Evolutionary conservation across 257 asterid species (phyloP).

Genomic region (Penstemon eatonii): DNA sequence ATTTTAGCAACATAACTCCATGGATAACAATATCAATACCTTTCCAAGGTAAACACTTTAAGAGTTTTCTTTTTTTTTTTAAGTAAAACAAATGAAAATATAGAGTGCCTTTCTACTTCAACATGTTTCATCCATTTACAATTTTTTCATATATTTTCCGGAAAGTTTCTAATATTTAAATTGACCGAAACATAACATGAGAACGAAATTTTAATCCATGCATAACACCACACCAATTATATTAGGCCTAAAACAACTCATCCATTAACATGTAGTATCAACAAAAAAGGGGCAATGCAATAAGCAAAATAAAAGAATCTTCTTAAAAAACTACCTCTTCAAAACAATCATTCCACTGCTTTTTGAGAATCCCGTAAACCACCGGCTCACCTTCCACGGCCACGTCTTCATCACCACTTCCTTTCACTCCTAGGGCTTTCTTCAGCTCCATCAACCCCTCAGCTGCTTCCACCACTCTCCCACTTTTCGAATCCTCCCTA

Average conservation of each 20-base stretch:
- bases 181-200: too few relatives aligned
- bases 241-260: background rate
- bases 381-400: conserved; percentile 52
- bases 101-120: too few relatives aligned
- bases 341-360: conserved; percentile 72
- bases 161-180: too few relatives aligned
- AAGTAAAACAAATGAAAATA: too few relatives aligned
- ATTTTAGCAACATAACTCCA: too few relatives aligned
- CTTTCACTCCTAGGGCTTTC: conserved; percentile 54
- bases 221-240: too few relatives aligned
- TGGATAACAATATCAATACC: too few relatives aligned
- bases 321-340: conserved; percentile 56
- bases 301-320: background rate
- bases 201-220: too few relatives aligned
- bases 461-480: conserved; percentile 72
- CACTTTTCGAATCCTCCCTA: conserved; percentile 47
- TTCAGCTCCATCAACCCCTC: conserved; percentile 64
- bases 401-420: conserved; percentile 37
- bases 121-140: too few relatives aligned
- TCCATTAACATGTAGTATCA: background rate
- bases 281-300: background rate
- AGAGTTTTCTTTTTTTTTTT: too few relatives aligned
- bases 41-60: too few relatives aligned
- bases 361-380: conserved; percentile 59
- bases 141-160: too few relatives aligned